phyloP scores from a whole-genome alignment of 2,329 filamentous ascomycete species.

The Trichoderma sp. region DNA sequence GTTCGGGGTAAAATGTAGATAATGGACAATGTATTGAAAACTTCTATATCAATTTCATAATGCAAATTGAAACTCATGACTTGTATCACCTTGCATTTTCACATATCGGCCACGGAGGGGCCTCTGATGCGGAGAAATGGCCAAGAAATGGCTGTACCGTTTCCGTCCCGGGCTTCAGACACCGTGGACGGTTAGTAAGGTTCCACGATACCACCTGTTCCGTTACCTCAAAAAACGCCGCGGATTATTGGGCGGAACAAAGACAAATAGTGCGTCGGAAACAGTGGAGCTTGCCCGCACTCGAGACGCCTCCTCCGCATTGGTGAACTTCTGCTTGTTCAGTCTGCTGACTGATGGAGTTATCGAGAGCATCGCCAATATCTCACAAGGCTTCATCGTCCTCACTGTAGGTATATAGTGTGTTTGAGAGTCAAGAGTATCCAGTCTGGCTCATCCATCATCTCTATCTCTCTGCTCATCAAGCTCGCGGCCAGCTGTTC shows the following conservation, averaged over 20 bases:
- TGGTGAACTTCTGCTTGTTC: not conserved
- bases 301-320: not conserved
- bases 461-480: not conserved
- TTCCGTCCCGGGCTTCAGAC: not conserved
- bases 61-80: not conserved
- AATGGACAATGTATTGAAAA: not conserved
- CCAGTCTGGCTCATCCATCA: not conserved
- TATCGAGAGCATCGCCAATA: not conserved
- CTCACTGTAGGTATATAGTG: conserved; percentile 9
- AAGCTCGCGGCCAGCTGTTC: not conserved
- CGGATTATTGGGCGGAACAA: not conserved
- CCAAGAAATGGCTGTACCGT: not conserved
- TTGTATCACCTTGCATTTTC: not conserved
- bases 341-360: conserved; percentile 4
- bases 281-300: conserved; percentile 16
- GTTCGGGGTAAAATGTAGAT: not conserved
- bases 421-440: not conserved
- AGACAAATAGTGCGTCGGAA: conserved; percentile 4
- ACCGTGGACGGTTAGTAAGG: not conserved
- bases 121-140: not conserved
- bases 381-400: not conserved
- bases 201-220: not conserved
- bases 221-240: not conserved
- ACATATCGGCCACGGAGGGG: not conserved
- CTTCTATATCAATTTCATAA: not conserved